Evolutionary conservation across 139 green algal genomes (phyloP), one percentile per base, ranked within the genome.

Genomic region (Deuterostichococcus epilithicus): DNA sequence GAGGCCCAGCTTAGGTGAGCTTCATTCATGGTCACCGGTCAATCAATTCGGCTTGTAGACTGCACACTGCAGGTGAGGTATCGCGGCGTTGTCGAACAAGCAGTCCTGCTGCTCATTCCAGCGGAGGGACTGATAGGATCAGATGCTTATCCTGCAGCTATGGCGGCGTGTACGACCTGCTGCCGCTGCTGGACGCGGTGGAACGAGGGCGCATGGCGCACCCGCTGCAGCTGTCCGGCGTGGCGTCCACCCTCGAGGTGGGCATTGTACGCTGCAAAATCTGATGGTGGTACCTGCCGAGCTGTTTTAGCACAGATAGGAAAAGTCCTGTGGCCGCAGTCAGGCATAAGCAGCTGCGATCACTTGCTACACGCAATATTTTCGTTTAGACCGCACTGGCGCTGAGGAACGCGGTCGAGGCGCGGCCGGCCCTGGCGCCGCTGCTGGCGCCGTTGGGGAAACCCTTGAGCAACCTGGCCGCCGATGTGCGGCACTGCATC

Each of bases 171-270:
- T 80, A 81, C 44, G 89, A 96, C 76, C 67, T 97, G 32, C 68
- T 83, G 4, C 86, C 84, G 1, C 83, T 87, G 2, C 70, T 93
- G 32, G 77, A 84, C 1, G 91, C 86, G 34, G 80, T 79, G 0
- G 72, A 26, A 10, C 39, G 30, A 15, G 84, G 79, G 13, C 63
- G 72, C 25, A 1, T 76, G 1, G 82, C 63, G 42, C 88, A 87
- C 36, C 80, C 85, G 1, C 59, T 86, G 26, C 90, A 96, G 77
- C 76, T 96, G 22, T 82, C 90, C 44, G 91, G 87, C 0, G 80
- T 97, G 6, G 89, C 86, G 0, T 63, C 66, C 22, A 95, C 86
- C 15, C 72, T 96, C 36, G 75, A 84, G 36, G 81, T 85, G 0
- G 88, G 84, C 0, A 38, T 38, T 34, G 26, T 52, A 23, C 1